A percentile compares a stretch with the other conserved stretches of the same genome.
Evolutionary conservation across 1,284 basidiomycete genomes (phyloP).

Genomic region (Cryptococcus floricola): DNA sequence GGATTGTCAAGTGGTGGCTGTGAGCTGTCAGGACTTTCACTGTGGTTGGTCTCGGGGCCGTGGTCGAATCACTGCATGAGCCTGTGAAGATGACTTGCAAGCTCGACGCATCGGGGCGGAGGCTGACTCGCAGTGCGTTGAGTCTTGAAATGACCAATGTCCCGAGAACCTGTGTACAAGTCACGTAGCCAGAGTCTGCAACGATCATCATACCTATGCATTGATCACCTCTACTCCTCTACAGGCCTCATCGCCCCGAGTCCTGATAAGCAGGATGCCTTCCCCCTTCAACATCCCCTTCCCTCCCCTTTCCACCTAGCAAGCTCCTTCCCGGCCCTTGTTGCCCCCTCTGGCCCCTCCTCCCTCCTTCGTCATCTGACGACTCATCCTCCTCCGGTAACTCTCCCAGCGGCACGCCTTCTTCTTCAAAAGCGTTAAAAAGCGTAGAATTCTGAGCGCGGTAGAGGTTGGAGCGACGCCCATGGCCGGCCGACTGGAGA

Average conservation of each 20-base stretch:
- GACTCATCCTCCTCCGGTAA: conserved; percentile 47
- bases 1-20: no score
- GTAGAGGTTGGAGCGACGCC: conserved; percentile 57
- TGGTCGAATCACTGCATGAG: no score
- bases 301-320: conserved; percentile 18
- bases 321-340: conserved; percentile 20
- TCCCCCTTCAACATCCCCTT: conserved; percentile 25
- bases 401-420: conserved; percentile 42
- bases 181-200: no score
- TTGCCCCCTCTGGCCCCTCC: conserved; percentile 7
- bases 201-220: no score
- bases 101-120: no score
- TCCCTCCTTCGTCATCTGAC: conserved; percentile 23
- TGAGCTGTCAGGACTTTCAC: no score
- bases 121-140: no score
- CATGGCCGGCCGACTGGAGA: conserved; percentile 49
- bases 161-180: no score
- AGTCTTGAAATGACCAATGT: no score
- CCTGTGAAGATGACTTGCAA: no score
- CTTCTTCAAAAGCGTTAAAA: conserved; percentile 48
- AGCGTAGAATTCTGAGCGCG: conserved; percentile 55
- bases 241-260: conserved; percentile 2
- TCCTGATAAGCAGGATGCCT: conserved; percentile 37
- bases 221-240: no score
- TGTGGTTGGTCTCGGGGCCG: no score